Base-by-base conservation (phyloP, 2,329 filamentous ascomycete species). In the Bipolaris zeicola region DNA sequence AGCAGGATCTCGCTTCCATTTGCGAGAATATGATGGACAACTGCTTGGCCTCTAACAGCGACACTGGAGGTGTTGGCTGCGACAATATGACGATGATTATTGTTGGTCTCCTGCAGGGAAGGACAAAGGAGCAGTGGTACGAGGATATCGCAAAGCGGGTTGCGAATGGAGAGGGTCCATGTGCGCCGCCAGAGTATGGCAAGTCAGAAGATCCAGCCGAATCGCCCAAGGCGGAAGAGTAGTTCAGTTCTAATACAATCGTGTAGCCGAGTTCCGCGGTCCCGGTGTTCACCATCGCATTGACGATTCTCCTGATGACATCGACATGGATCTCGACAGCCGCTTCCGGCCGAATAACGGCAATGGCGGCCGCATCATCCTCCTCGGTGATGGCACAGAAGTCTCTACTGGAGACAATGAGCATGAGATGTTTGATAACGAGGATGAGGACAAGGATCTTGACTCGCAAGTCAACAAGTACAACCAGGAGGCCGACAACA, bases 21-120 rank as follows among this genome's bases (percentile, higher is more conserved):
- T 98, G 94, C 78, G 95, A 99, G 80, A 99, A 99, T 81, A 96
- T 99, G 92, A 99, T 99, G 95, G 94, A 99, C 82, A 99, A 98
- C 82, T 99, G 95, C 76, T 84, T 99, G 64, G 93, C 95, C 38
- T 96, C 93, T 60, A 98, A 96, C 85, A 96, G 93, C 66, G 95
- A 99, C 80, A 97, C 94, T 31, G 95, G 95, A 52, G 95, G 95
- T 62, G 94, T 99, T 60, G 95, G 95, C 60, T 99, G 95, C 78
- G 95, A 99, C 82, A 99, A 99, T 83, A 99, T 99, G 95, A 99
- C 95, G 67, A 98, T 99, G 90, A 82, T 89, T 68, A 85, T 99
- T 65, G 82, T 99, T 72, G 95, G 89, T 66, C 87, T 99, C 75
- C 85, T 99, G 67, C 87, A 91, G 72, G 95, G 94, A 77, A 92